A percentile compares a stretch with the other conserved stretches of the same genome.
phyloP scores from a whole-genome alignment of 352 stramenopile species.

The Phytopythium ostracodes region DNA sequence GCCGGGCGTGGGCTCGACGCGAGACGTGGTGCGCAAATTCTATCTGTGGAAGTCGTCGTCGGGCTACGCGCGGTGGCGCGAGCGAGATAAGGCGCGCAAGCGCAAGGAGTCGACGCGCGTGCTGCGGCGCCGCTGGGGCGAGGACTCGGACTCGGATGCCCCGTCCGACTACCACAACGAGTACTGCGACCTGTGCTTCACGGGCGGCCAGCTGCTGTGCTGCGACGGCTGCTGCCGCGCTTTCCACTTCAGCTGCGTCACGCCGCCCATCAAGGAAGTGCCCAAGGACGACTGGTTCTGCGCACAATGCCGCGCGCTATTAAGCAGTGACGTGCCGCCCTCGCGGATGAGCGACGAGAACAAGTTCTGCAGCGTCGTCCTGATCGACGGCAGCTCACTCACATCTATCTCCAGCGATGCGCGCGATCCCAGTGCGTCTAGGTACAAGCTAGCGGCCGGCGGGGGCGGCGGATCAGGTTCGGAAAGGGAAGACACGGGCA shows the following conservation, averaged over 20 bases:
- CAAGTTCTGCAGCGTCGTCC: constrained; percentile 1
- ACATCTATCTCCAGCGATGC: constrained; percentile 9
- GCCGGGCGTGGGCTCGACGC: constrained; percentile 23
- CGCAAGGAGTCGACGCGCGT: constrained; percentile 48
- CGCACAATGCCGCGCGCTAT: constrained; percentile 25
- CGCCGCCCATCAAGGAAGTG: constrained; percentile 57
- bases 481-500: background rate
- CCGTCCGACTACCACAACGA: constrained; percentile 60
- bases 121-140: constrained; percentile 36
- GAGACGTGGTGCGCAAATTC: constrained; percentile 56
- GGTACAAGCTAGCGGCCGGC: background rate
- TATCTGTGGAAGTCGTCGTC: constrained; percentile 67
- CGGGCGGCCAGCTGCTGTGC: constrained; percentile 61
- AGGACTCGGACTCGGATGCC: constrained; percentile 18
- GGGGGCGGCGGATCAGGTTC: background rate
- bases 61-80: constrained; percentile 45
- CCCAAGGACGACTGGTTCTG: constrained; percentile 76
- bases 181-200: constrained; percentile 67
- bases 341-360: constrained; percentile 12
- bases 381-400: constrained; percentile 3
- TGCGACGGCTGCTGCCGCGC: constrained; percentile 74
- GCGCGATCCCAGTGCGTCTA: background rate
- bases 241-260: constrained; percentile 75
- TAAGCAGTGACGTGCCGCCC: constrained; percentile 9
- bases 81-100: constrained; percentile 29